Evolutionary conservation across 345 rosid genomes (phyloP), one percentile per base, ranked within the genome.

Genomic region (Gossypium thurberi): DNA sequence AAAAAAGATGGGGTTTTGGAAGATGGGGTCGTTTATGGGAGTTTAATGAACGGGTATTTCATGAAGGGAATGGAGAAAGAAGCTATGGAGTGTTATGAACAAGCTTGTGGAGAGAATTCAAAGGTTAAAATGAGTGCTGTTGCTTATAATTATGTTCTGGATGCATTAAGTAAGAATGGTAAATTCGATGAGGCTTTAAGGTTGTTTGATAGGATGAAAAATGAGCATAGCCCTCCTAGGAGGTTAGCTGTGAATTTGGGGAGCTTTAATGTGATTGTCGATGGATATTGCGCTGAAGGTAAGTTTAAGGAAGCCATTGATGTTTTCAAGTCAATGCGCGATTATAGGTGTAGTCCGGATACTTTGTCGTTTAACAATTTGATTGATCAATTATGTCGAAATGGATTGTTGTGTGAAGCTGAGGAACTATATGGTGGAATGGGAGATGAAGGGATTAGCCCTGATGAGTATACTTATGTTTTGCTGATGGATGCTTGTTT

Each of bases 401-500:
- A 84, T n/a, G 95, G 89, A 15, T 57, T 88, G 87, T 71, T 94
- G 81, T 81, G 70, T 3, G 91, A 90, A 73, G 97, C 97, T 0
- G 92, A 92, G 83, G 87, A 81, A 78, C 82, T 94, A 61, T 92
- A 78, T 43, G 79, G 84, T 52, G 97, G 88, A 77, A 94, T 94
- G 97, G 87, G 81, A 1, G 93, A 84, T 65, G 89, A 88, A 78
- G 86, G 89, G 56, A 95, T 89, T 78, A 86, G 81, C 74, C 93
- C 98, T 0, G 98, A 94, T 77, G 98, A 94, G 77, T 89, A 84
- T 79, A 89, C 98, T 0, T 81, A 61, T 74, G 93, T 81, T 62
- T 42, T 92, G 61, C 25, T 94, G 73, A 89, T 94, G 92, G 97
- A 94, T 86, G 73, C 92, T 74, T 92, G 97, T 76, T 85, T 94